Percentiles rank a stretch among this genome's conserved stretches.
phyloP scores from a whole-genome alignment of 2,329 filamentous ascomycete genomes.

The Canariomyces notabilis region DNA sequence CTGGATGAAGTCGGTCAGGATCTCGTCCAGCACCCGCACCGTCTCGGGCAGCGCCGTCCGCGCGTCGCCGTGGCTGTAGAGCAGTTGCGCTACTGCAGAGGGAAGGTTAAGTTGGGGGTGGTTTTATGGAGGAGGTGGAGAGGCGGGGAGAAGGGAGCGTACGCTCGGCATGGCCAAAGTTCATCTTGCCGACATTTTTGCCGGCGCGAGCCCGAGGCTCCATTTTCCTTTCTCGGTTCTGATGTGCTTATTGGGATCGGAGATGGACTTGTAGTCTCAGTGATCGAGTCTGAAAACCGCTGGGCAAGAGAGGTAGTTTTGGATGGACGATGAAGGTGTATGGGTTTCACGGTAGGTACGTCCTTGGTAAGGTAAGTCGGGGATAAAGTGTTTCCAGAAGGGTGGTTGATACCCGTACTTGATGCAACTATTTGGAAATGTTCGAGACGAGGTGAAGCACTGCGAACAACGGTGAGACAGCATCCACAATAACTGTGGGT shows the following conservation, averaged over 20 bases:
- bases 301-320: too few relatives aligned
- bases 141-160: slow-evolving; percentile 28
- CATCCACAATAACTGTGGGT: not conserved
- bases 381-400: too few relatives aligned
- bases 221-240: slow-evolving; percentile 46
- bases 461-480: too few relatives aligned
- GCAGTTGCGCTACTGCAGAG: slow-evolving; percentile 60
- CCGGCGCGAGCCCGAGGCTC: slow-evolving; percentile 72
- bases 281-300: not conserved
- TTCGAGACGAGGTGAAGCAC: too few relatives aligned
- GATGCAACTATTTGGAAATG: too few relatives aligned
- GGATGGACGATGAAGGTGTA: too few relatives aligned
- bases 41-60: slow-evolving; percentile 75
- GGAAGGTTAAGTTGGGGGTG: slow-evolving; percentile 16
- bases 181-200: slow-evolving; percentile 78
- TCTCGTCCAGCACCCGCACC: slow-evolving; percentile 83
- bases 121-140: not conserved
- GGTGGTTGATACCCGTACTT: too few relatives aligned
- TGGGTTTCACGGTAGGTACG: too few relatives aligned
- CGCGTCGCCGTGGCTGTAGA: slow-evolving; percentile 77
- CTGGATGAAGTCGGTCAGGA: slow-evolving; percentile 94
- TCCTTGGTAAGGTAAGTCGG: too few relatives aligned
- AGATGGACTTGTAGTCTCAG: not conserved
- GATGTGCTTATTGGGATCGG: slow-evolving; percentile 1
- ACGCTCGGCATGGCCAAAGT: slow-evolving; percentile 70